A percentile compares a stretch with the other conserved stretches of the same genome.
These are phyloP conservation scores for Neurospora sp. DNA, from an alignment of 495 filamentous ascomycete genomes.

Conservation along the genomic window DNA sequence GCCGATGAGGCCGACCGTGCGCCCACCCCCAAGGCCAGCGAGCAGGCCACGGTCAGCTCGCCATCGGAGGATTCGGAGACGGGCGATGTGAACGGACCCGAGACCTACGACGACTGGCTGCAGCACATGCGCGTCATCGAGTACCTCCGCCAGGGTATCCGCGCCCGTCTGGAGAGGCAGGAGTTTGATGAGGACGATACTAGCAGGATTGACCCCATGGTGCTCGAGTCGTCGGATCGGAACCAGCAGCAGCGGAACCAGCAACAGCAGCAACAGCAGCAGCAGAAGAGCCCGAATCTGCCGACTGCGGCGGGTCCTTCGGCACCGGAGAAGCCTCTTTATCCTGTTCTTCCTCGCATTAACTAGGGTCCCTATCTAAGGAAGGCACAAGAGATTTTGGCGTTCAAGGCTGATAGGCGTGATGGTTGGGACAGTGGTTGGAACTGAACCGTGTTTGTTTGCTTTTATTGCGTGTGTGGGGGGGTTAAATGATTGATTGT, in stretches of 20 bases:
- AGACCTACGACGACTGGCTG: slow-evolving; percentile 65
- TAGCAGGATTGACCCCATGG: slow-evolving; percentile 18
- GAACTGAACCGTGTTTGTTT: background rate
- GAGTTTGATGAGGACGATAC: slow-evolving; percentile 46
- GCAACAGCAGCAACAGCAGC: background rate
- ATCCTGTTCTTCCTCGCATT: slow-evolving; percentile 10
- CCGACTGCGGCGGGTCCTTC: background rate
- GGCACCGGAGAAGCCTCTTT: slow-evolving; percentile 6
- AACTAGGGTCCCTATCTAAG: background rate
- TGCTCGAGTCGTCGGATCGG: slow-evolving; percentile 7
- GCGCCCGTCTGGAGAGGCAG: slow-evolving; percentile 49
- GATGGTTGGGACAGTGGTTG: background rate
- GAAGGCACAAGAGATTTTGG: background rate
- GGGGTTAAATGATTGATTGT: background rate
- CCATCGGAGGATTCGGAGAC: slow-evolving; percentile 33
- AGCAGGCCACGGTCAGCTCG: slow-evolving; percentile 28
- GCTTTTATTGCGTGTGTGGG: background rate
- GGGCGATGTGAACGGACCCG: slow-evolving; percentile 24
- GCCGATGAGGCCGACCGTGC: slow-evolving; percentile 34
- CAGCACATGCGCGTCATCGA: slow-evolving; percentile 77
- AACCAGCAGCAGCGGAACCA: slow-evolving; percentile 1
- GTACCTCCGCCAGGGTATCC: slow-evolving; percentile 57
- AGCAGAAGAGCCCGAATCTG: background rate
- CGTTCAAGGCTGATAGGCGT: background rate
- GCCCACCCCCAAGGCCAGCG: slow-evolving; percentile 42